Evolutionary conservation across 805 yeast genomes (phyloP).

Genomic region (Sugiyamaella qingdaonensis): DNA sequence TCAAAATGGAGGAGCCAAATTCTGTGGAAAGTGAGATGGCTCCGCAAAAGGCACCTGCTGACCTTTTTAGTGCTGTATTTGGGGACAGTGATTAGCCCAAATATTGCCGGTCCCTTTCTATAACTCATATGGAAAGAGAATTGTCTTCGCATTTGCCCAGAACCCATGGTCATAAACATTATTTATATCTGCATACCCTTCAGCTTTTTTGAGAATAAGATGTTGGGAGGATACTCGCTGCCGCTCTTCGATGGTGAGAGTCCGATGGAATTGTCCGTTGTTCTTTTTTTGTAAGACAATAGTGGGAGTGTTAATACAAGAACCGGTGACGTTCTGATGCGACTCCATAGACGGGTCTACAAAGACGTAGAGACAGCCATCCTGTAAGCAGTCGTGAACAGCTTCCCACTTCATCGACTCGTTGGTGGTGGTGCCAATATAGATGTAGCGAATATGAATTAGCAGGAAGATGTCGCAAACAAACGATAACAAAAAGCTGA

Average conservation of each 20-base stretch:
- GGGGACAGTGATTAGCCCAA: constrained; percentile 17
- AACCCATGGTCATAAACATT: constrained; percentile 37
- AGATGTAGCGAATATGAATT: constrained; percentile 48
- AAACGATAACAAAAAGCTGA: constrained; percentile 43
- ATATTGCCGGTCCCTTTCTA: not conserved
- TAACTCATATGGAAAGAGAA: constrained; percentile 11
- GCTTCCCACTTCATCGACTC: constrained; percentile 71
- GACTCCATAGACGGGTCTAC: constrained; percentile 16
- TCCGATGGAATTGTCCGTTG: constrained; percentile 27
- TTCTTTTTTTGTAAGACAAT: constrained; percentile 27
- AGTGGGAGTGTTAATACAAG: constrained; percentile 16
- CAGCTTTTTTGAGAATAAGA: constrained; percentile 24
- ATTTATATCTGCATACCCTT: constrained; percentile 31
- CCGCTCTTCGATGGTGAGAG: constrained; percentile 27
- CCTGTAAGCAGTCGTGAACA: constrained; percentile 48
- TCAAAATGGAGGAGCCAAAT: not conserved
- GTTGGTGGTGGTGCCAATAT: constrained; percentile 69
- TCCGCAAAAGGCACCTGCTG: constrained; percentile 17
- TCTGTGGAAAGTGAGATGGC: not conserved
- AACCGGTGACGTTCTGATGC: constrained; percentile 12
- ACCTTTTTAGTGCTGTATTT: constrained; percentile 23
- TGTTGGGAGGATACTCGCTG: constrained; percentile 21
- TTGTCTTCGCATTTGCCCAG: constrained; percentile 23
- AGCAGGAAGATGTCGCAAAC: constrained; percentile 43
- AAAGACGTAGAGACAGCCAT: constrained; percentile 36